Evolutionary conservation across 305 asterid species (phyloP).

Genomic region (Caryopteris hybrid): DNA sequence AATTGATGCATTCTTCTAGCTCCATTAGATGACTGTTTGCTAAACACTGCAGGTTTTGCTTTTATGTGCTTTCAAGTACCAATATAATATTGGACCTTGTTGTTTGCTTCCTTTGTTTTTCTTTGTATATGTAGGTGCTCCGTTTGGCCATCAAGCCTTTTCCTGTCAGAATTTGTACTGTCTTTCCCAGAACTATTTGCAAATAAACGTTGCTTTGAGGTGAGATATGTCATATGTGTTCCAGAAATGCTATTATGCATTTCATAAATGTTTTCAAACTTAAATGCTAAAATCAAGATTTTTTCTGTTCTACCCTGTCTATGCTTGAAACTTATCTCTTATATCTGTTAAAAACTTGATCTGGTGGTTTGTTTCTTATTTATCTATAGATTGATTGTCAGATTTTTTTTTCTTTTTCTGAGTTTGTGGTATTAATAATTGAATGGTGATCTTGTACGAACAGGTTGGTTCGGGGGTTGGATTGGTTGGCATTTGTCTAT

Average conservation of each 20-base stretch:
- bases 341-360: background rate
- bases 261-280: too few relatives aligned
- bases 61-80: background rate
- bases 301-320: background rate
- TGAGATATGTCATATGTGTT: slow-evolving; percentile 32
- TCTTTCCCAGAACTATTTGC: slow-evolving; percentile 78
- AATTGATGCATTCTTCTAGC: background rate
- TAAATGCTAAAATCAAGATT: background rate
- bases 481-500: slow-evolving; percentile 79
- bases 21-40: background rate
- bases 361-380: background rate
- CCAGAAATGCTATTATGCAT: too few relatives aligned
- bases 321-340: background rate
- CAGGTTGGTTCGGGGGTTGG: slow-evolving; percentile 98
- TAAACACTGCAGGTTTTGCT: background rate
- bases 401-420: background rate
- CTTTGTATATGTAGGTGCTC: slow-evolving; percentile 55
- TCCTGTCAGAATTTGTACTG: slow-evolving; percentile 89
- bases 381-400: background rate
- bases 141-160: slow-evolving; percentile 97
- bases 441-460: slow-evolving; percentile 14
- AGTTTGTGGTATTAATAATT: background rate
- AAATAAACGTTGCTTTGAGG: slow-evolving; percentile 89
- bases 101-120: background rate
- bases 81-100: slow-evolving; percentile 1